Base-by-base conservation (phyloP, 208 protist genomes). In the Endotrypanum monterogeii region DNA sequence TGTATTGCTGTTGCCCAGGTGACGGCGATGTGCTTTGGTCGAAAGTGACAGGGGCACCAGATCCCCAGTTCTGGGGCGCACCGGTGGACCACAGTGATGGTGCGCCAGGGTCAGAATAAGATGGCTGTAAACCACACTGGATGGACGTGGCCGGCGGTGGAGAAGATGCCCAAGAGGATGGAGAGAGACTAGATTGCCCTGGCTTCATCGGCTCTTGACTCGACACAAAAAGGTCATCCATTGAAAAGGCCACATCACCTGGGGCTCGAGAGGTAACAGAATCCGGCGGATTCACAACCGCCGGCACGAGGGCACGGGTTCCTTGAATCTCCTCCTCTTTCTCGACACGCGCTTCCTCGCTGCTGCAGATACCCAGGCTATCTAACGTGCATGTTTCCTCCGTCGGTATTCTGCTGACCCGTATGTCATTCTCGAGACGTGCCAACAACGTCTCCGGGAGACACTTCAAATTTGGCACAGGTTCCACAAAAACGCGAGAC, bases 391-490 rank as follows among this genome's bases (percentile, higher is more conserved):
- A 85, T 1, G 83, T 61, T 52, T 81, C 73, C n/a, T 85, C 79
- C 7, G 16, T 63, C 25, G 69, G 67, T 44, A 78, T 66, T 12
- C 74, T 72, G 61, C 71, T 83, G 50, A 82, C 67, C 5, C 65
- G 73, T 72, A 93, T 68, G 54, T 91, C 73, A 8, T 78, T 63
- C 54, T 90, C 78, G 55, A 95, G 56, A 7, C 82, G 74, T 8
- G 69, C 67, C 41, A 88, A 67, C 20, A 93, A 62, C 4, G 81
- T 79, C 30, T 44, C 67, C 3, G 90, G 88, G 11, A 92, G 71
- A 2, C 83, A 78, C 62, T 90, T 91, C 57, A 95, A 70, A 20
- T 67, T 51, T 0, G 90, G 90, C 35, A 92, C 74, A 4, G 81
- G 76, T 28, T 90, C 81, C 56, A 80, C 39, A 63, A 92, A 93